These are phyloP conservation scores for Blastomyces gilchristii DNA, from an alignment of 2,329 filamentous ascomycete species.

Conservation along the genomic window DNA sequence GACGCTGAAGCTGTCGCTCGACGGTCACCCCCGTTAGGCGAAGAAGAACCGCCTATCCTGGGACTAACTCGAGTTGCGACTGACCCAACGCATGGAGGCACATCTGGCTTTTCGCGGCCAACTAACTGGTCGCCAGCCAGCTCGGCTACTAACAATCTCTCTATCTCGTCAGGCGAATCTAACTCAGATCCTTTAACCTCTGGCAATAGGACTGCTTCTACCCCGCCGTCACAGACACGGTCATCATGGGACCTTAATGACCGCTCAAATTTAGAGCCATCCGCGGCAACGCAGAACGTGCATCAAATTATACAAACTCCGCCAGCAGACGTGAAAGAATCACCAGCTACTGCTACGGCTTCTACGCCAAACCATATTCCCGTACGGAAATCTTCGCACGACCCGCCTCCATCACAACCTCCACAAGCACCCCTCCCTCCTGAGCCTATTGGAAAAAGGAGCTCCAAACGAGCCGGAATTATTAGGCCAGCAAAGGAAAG, in stretches of 20 bases:
- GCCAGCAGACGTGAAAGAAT: slow-evolving; percentile 16
- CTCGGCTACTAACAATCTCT: slow-evolving; percentile 20
- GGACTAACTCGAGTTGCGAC: slow-evolving; percentile 29
- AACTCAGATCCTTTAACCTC: slow-evolving; percentile 24
- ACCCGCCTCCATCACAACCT: slow-evolving; percentile 39
- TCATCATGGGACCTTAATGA: slow-evolving; percentile 49
- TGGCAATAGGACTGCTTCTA: slow-evolving; percentile 23
- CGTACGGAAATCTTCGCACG: slow-evolving; percentile 43
- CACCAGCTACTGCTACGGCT: slow-evolving; percentile 9
- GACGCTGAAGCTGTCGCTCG: slow-evolving; percentile 43
- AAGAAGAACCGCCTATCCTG: slow-evolving; percentile 25
- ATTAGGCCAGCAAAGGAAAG: slow-evolving; percentile 28
- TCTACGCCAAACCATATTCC: slow-evolving; percentile 29
- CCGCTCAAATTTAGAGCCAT: slow-evolving; percentile 40
- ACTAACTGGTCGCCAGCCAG: slow-evolving; percentile 18
- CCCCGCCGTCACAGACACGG: slow-evolving; percentile 39
- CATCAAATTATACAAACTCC: slow-evolving; percentile 42
- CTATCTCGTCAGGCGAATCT: slow-evolving; percentile 17
- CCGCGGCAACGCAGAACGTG: slow-evolving; percentile 39
- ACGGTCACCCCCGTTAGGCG: slow-evolving; percentile 25
- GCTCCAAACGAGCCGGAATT: slow-evolving; percentile 27
- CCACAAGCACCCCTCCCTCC: slow-evolving; percentile 28
- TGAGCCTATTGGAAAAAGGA: slow-evolving; percentile 20
- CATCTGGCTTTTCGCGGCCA: slow-evolving; percentile 39
- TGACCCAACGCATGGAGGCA: slow-evolving; percentile 26